phyloP scores from a whole-genome alignment of 495 filamentous ascomycete genomes.

The Hypoxylon perforatum region DNA sequence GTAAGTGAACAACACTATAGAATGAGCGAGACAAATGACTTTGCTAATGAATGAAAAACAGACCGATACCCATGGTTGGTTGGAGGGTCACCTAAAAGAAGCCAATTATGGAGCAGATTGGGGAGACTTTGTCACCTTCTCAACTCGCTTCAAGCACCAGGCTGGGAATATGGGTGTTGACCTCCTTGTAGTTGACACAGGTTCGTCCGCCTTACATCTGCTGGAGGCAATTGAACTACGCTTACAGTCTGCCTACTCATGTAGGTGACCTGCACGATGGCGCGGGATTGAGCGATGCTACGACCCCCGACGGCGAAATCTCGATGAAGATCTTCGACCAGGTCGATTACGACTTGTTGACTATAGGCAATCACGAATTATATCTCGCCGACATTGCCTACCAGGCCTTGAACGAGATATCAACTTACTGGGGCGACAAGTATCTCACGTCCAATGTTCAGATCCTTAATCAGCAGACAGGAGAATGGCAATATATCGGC shows the following conservation, averaged over 20 bases:
- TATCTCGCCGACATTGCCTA: slow-evolving; percentile 67
- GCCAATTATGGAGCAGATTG: slow-evolving; percentile 83
- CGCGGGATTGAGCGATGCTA: slow-evolving; percentile 83
- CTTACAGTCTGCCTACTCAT: slow-evolving; percentile 1
- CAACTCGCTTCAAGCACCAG: slow-evolving; percentile 73
- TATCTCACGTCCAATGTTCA: slow-evolving; percentile 88
- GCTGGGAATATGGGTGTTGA: slow-evolving; percentile 74
- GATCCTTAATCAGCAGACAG: slow-evolving; percentile 70
- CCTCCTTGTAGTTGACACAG: slow-evolving; percentile 83
- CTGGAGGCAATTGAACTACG: not conserved
- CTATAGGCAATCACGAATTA: slow-evolving; percentile 81
- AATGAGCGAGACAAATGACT: not conserved
- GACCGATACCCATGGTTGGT: slow-evolving; percentile 82
- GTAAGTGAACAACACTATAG: slow-evolving; percentile 31
- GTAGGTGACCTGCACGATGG: slow-evolving; percentile 70
- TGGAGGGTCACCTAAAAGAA: slow-evolving; percentile 83
- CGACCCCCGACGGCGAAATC: slow-evolving; percentile 78
- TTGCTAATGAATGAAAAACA: slow-evolving; percentile 11
- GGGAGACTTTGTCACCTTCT: slow-evolving; percentile 88
- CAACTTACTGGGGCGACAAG: slow-evolving; percentile 53
- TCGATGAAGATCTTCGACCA: slow-evolving; percentile 76
- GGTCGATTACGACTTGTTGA: slow-evolving; percentile 58
- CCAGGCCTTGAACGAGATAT: slow-evolving; percentile 53
- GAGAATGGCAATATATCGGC: slow-evolving; percentile 73
- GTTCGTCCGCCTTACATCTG: slow-evolving; percentile 65